These are phyloP conservation scores for Emmonsiellopsis sp. DNA, from an alignment of 2,329 filamentous ascomycete genomes.

Conservation along the genomic window DNA sequence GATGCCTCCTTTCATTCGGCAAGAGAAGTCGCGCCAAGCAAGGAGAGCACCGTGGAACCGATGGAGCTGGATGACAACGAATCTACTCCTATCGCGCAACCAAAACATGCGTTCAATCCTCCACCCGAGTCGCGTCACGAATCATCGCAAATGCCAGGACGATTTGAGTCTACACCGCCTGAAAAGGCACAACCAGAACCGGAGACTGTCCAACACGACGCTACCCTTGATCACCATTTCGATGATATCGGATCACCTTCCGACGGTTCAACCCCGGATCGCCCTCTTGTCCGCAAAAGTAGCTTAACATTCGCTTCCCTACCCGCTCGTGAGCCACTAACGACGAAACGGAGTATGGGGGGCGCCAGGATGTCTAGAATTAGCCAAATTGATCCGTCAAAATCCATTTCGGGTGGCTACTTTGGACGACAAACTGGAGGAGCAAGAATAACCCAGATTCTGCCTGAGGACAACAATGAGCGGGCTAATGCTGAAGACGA, in stretches of 20 bases:
- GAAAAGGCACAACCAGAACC: conserved; percentile 11
- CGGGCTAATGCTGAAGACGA: conserved; percentile 39
- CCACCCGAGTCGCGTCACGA: background rate
- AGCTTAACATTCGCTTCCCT: conserved; percentile 91
- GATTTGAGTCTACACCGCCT: conserved; percentile 2
- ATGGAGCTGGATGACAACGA: conserved; percentile 22
- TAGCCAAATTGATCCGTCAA: conserved; percentile 63
- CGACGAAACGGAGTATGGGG: conserved; percentile 74
- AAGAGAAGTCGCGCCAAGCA: conserved; percentile 28
- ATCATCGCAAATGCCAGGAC: background rate
- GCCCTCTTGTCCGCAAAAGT: conserved; percentile 78
- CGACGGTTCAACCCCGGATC: conserved; percentile 38
- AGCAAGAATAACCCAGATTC: conserved; percentile 26
- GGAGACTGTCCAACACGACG: conserved; percentile 19
- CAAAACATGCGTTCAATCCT: background rate
- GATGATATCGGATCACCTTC: conserved; percentile 42
- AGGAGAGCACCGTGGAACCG: conserved; percentile 29
- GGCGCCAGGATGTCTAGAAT: conserved; percentile 59
- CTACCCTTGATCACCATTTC: conserved; percentile 26
- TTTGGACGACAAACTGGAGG: conserved; percentile 65
- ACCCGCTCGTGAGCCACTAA: conserved; percentile 79
- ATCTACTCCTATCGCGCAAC: conserved; percentile 2
- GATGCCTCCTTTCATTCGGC: conserved; percentile 41
- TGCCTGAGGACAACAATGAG: conserved; percentile 25
- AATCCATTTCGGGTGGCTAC: conserved; percentile 57